Evolutionary conservation across 192 early-diverging fungal genomes (phyloP).

Genomic region (Phycomyces blakesleeanus): DNA sequence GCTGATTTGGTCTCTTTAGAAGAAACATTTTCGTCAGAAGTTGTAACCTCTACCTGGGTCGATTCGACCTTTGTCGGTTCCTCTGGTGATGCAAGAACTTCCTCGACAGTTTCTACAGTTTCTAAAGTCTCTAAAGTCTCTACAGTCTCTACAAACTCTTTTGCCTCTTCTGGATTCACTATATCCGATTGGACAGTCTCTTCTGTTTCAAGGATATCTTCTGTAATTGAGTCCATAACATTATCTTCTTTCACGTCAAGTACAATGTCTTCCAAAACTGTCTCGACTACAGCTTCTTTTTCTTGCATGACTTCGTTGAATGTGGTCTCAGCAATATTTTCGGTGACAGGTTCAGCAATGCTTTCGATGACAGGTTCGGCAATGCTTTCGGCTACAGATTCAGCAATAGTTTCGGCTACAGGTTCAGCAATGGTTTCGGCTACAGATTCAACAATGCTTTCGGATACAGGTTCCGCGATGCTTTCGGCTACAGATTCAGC

Average conservation of each 20-base stretch:
- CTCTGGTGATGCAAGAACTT: no score
- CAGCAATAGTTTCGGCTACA: neutral
- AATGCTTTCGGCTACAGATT: neutral
- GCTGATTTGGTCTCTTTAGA: neutral
- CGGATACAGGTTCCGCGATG: no score
- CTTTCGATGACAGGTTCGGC: neutral
- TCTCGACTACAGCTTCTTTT: neutral
- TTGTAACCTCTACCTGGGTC: no score
- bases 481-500: slow-evolving; percentile 4
- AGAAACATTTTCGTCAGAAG: no score
- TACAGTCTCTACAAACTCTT: neutral
- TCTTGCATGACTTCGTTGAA: neutral
- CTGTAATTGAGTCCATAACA: no score
- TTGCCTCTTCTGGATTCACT: neutral
- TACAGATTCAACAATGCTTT: neutral
- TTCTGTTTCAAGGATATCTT: no score
- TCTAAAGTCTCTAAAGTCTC: no score
- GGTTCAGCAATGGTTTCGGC: neutral
- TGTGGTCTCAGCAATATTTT: neutral
- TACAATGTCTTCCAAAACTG: no score
- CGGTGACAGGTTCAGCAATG: neutral
- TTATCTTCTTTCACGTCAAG: no score
- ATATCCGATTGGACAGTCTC: no score
- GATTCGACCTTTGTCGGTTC: no score
- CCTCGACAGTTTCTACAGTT: no score